Evolutionary conservation across 2,329 filamentous ascomycete species (phyloP).

Genomic region (Falciphora oryzae): DNA sequence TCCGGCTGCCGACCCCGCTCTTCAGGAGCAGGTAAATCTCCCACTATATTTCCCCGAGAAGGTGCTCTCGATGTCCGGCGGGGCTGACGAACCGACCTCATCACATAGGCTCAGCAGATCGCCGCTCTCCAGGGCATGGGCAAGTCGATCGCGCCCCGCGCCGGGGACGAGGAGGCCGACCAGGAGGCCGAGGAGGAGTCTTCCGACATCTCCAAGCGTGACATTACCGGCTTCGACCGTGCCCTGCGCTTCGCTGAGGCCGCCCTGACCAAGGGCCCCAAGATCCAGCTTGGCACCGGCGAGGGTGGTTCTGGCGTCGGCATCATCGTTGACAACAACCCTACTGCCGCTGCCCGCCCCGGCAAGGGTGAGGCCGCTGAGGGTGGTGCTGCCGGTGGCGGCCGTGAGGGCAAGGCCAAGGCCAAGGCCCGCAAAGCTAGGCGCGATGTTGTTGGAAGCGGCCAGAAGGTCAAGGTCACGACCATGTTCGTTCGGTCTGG

Average conservation of each 20-base stretch:
- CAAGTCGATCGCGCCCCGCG: conserved; percentile 41
- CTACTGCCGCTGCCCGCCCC: conserved; percentile 15
- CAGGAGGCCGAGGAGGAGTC: neutral
- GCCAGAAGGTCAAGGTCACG: conserved; percentile 32
- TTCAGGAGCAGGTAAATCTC: conserved; percentile 29
- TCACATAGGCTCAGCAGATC: conserved; percentile 32
- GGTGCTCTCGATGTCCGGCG: neutral
- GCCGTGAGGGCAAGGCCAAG: neutral
- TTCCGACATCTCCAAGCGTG: conserved; percentile 34
- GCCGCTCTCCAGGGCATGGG: conserved; percentile 40
- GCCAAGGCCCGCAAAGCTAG: neutral
- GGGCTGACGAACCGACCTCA: conserved; percentile 11
- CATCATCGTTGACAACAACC: conserved; percentile 28
- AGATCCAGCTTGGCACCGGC: conserved; percentile 42
- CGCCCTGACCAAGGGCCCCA: conserved; percentile 38
- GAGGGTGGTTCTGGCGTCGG: conserved; percentile 34
- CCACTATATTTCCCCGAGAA: neutral
- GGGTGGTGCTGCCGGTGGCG: conserved; percentile 7
- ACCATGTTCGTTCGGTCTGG: conserved; percentile 41
- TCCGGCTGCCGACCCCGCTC: conserved; percentile 24
- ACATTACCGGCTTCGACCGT: conserved; percentile 40
- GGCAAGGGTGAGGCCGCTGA: conserved; percentile 12
- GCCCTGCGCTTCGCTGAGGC: conserved; percentile 40
- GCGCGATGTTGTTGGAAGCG: conserved; percentile 5
- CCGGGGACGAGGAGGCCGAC: conserved; percentile 15